Evolutionary conservation across 2,329 filamentous ascomycete genomes (phyloP).

Genomic region (Aspergillus udagawae): DNA sequence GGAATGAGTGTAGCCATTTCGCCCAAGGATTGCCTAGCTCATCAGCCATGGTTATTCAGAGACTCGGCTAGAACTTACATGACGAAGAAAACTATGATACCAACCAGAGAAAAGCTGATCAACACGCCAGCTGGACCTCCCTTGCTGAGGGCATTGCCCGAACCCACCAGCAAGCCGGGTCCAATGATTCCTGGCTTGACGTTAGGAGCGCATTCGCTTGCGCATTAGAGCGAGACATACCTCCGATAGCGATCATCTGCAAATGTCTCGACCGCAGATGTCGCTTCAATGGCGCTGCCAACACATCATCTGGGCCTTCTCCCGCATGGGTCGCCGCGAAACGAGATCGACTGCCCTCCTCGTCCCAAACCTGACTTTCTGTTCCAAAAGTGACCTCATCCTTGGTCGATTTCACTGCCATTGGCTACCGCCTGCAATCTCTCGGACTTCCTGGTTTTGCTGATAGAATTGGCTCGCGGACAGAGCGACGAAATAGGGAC

Average conservation of each 20-base stretch:
- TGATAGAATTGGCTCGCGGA: not conserved
- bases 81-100: slow-evolving; percentile 58
- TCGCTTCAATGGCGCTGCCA: slow-evolving; percentile 34
- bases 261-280: slow-evolving; percentile 56
- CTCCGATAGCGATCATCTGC: slow-evolving; percentile 59
- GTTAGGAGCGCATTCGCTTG: slow-evolving; percentile 19
- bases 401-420: not conserved
- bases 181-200: slow-evolving; percentile 54
- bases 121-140: slow-evolving; percentile 69
- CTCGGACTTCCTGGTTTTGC: not conserved
- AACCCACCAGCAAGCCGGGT: slow-evolving; percentile 67
- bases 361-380: not conserved
- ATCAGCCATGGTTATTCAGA: slow-evolving; percentile 40
- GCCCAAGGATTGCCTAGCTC: slow-evolving; percentile 64
- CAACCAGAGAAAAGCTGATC: slow-evolving; percentile 70
- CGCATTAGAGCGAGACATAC: slow-evolving; percentile 39
- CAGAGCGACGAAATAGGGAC: not conserved
- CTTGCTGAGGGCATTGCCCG: slow-evolving; percentile 63
- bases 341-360: not conserved
- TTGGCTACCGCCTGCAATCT: not conserved
- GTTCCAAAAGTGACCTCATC: not conserved
- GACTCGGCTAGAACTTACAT: slow-evolving; percentile 24
- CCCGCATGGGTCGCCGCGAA: not conserved
- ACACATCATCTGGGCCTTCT: not conserved
- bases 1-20: slow-evolving; percentile 72